Percentiles rank a stretch among this genome's conserved stretches.
These are phyloP conservation scores for Pascua guehoae DNA, from an alignment of 1,284 basidiomycete genomes.

Conservation along the genomic window DNA sequence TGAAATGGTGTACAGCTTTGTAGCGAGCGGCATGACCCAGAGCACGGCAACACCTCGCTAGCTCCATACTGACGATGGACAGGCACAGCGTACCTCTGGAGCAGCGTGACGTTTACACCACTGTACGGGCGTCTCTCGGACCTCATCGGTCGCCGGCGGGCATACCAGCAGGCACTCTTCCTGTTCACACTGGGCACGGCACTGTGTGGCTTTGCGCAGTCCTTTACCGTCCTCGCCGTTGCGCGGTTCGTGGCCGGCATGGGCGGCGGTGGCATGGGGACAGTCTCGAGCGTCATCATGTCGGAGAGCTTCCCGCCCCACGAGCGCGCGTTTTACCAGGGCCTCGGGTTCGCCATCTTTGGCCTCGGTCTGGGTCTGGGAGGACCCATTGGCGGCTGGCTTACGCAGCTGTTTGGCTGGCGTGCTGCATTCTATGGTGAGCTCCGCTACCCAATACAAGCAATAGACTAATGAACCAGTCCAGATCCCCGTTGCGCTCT, in stretches of 20 bases:
- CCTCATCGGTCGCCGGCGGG: slow-evolving; percentile 23
- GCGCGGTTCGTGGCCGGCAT: slow-evolving; percentile 33
- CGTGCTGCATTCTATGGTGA: slow-evolving; percentile 40
- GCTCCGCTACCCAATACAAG: neutral
- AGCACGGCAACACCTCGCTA: no score
- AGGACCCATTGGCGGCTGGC: slow-evolving; percentile 46
- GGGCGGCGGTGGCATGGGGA: slow-evolving; percentile 33
- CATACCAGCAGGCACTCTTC: slow-evolving; percentile 23
- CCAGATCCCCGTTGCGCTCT: slow-evolving; percentile 20
- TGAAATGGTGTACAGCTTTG: no score
- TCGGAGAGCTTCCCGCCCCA: slow-evolving; percentile 43
- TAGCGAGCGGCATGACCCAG: no score
- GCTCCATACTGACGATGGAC: slow-evolving; percentile 17
- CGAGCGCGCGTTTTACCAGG: slow-evolving; percentile 46
- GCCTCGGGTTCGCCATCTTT: slow-evolving; percentile 36
- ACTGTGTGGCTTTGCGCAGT: slow-evolving; percentile 20
- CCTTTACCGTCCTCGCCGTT: slow-evolving; percentile 12
- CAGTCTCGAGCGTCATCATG: slow-evolving; percentile 42
- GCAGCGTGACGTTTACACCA: slow-evolving; percentile 31
- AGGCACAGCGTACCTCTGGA: slow-evolving; percentile 34
- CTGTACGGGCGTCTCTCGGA: slow-evolving; percentile 31
- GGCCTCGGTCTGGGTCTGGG: slow-evolving; percentile 45
- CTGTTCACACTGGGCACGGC: slow-evolving; percentile 31
- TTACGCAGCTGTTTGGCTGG: slow-evolving; percentile 49
- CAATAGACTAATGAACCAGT: slow-evolving; percentile 4